These are phyloP conservation scores for Nicotiana tomentosiformis DNA, from an alignment of 257 asterid genomes.

Conservation along the genomic window DNA sequence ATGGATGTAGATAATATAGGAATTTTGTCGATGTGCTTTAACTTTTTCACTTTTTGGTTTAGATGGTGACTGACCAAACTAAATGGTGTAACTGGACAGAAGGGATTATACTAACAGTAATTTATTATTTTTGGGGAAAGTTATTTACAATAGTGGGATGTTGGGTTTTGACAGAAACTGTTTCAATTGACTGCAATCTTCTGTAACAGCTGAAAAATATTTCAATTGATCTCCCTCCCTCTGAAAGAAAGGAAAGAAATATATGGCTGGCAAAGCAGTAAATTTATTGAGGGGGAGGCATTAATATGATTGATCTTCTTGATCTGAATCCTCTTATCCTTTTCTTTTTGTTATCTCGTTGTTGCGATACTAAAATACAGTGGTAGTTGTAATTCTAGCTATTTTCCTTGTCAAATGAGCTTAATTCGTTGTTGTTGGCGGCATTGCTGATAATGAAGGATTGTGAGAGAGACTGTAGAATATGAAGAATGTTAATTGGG, in stretches of 20 bases:
- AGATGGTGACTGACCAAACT: not conserved
- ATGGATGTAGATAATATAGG: not conserved
- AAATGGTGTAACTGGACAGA: not conserved
- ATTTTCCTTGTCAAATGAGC: not conserved
- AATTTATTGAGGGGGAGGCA: not conserved
- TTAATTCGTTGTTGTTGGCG: conserved; percentile 16
- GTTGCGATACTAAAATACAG: not conserved
- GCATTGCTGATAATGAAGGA: conserved; percentile 23
- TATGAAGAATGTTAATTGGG: conserved; percentile 43
- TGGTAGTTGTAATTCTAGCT: not conserved
- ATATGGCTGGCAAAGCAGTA: not conserved
- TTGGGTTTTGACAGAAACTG: not conserved
- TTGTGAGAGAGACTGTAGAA: conserved; percentile 24
- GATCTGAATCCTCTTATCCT: not conserved
- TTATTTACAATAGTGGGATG: not conserved
- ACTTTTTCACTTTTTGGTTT: not conserved
- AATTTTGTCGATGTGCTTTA: not conserved
- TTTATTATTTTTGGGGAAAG: not conserved
- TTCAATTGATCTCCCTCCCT: not conserved
- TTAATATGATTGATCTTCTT: not conserved
- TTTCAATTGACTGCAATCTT: not conserved
- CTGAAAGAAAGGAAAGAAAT: not conserved
- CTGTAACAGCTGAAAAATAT: no score
- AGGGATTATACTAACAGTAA: not conserved
- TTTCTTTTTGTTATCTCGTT: not conserved